Evolutionary conservation across 768 basidiomycete species (phyloP), one percentile per base, ranked within the genome.

Genomic region (Filobasidium wieringae): DNA sequence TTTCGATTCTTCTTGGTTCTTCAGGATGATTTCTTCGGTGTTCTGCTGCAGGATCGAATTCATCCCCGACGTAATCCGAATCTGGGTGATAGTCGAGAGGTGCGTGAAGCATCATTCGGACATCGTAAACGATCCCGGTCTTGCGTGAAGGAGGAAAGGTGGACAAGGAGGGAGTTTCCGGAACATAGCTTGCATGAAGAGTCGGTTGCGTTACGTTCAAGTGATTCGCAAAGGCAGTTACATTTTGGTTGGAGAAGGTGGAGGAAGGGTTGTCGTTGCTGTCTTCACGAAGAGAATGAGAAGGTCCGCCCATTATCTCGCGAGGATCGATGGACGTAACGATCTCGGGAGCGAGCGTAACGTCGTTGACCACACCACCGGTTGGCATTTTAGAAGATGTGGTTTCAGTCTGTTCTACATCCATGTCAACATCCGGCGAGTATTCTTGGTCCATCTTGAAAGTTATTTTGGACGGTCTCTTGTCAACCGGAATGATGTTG

Each of bases 121-220:
- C 66, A 26, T 88, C 86, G 68, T 88, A 97, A 57, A 93, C 83
- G 76, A 86, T 90, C 49, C 90, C 91, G 51, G 90, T 86, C 32
- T 33, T 50, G 22, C 40, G 31, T 5, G 57, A 58, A 22, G 43
- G 27, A 5, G 57, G 57, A 8, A 43, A 57, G 17, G 22, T 27
- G 14, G 43, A 47, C 2, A 47, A 27, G 22, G 24, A 26, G 15
- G 22, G 43, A 6, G 43, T 5, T 12, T 47, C 19, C n/a, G n/a
- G n/a, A n/a, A n/a, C n/a, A n/a, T n/a, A n/a, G n/a, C n/a, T n/a
- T n/a, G n/a, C n/a, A n/a, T n/a, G n/a, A n/a, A n/a, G n/a, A n/a
- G n/a, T n/a, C n/a, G n/a, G n/a, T n/a, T n/a, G n/a, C n/a, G n/a
- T n/a, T n/a, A n/a, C n/a, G n/a, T n/a, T n/a, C n/a, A n/a, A n/a